Evolutionary conservation across 208 protist genomes (phyloP), one percentile per base, ranked within the genome.

Genomic region (Tritrichomonas foetus): DNA sequence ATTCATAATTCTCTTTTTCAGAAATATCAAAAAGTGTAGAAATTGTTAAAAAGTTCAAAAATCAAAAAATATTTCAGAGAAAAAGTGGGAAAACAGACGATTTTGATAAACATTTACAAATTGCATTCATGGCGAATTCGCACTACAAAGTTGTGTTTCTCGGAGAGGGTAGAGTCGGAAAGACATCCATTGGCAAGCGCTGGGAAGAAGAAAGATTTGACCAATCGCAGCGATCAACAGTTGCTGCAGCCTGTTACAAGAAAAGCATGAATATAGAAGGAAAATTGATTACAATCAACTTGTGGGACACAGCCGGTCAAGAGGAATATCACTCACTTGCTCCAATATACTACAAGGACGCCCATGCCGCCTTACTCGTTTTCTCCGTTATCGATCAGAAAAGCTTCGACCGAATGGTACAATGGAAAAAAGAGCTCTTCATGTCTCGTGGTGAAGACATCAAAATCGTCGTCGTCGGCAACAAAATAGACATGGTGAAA

Each of bases 171-270:
- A 25, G 78, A 30, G 78, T 89, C 39, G 78, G 78, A 57, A 89
- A 89, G 30, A 89, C 78, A 53, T 89, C 78, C 5, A 89, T 89
- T 57, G 78, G 78, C n/a, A 89, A 89, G 78, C 47, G 41, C 0
- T 89, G 78, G 78, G 44, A 8, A 57, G 78, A 89, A 57, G 78
- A 33, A 89, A 33, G 30, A 16, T 89, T 89, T 57, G 78, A 89
- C 44, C 69, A 3, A 44, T 44, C 41, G 3, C 44, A n/a, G 27
- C 25, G 47, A 39, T 89, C 78, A 39, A 89, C 78, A 16, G 47
- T 89, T 89, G 44, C 78, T 57, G 69, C 69, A 13, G 69, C 69
- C 3, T 78, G 3, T 78, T 78, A 44, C 20, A 9, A 78, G 44
- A 78, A 78, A 78, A 78, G 14, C 3, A 25, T 78, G 36, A 47